Conservation (phyloP, 139 green algal genomes). For the Coelastrella sp. region DNA sequence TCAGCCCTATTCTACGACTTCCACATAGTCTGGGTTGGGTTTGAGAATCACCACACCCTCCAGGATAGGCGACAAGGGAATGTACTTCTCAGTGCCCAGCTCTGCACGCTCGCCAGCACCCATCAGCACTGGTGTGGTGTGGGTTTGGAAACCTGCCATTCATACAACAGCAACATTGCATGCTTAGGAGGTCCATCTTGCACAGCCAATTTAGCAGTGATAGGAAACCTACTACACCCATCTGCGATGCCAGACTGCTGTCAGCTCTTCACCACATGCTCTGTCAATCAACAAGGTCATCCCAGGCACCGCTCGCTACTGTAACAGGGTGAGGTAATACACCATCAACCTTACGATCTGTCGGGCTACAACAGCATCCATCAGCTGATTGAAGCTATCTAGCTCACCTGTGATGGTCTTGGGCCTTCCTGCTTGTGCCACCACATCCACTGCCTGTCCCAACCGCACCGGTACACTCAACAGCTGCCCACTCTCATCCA, state of each 20-base stretch:
- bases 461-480: constrained; percentile 92
- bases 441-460: constrained; percentile 95
- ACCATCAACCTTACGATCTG: too few species aligned
- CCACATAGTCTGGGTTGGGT: constrained; percentile 96
- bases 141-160: constrained; percentile 86
- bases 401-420: constrained; percentile 95
- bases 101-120: constrained; percentile 93
- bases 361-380: too few species aligned
- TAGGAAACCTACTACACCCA: too few species aligned
- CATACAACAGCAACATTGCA: too few species aligned
- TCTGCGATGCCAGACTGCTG: too few species aligned
- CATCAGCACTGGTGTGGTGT: constrained; percentile 97
- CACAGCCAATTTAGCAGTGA: too few species aligned
- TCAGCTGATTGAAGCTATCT: background rate
- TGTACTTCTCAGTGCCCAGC: constrained; percentile 96
- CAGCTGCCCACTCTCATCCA: constrained; percentile 89
- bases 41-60: constrained; percentile 96
- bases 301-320: too few species aligned
- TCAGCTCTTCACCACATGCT: too few species aligned
- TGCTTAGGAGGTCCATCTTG: too few species aligned
- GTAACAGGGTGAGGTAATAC: too few species aligned
- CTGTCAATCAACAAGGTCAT: too few species aligned
- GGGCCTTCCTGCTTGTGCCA: constrained; percentile 96
- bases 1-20: constrained; percentile 62
- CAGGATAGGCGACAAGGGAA: constrained; percentile 84